A percentile compares a stretch with the other conserved stretches of the same genome.
phyloP scores from a whole-genome alignment of 768 basidiomycete species.

The Tricholoma sp. region DNA sequence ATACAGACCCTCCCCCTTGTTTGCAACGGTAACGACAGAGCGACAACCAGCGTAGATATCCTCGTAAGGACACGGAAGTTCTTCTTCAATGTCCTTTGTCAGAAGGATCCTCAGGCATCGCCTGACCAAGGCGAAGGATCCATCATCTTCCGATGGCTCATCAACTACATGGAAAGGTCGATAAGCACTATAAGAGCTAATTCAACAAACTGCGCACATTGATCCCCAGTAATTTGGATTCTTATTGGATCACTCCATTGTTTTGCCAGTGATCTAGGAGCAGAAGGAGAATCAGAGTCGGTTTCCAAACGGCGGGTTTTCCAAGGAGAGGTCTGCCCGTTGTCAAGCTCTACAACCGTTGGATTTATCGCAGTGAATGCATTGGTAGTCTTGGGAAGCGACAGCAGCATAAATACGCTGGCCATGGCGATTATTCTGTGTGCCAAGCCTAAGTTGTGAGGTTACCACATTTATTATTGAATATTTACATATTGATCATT shows the following conservation, averaged over 20 bases:
- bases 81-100: constrained; percentile 25
- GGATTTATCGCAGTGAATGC: constrained; percentile 41
- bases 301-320: constrained; percentile 64
- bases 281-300: constrained; percentile 66
- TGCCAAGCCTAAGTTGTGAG: no score
- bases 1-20: constrained; percentile 56
- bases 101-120: constrained; percentile 37
- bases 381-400: constrained; percentile 46
- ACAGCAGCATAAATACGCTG: constrained; percentile 34
- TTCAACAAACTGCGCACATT: constrained; percentile 22
- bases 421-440: no score
- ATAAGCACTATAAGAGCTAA: not conserved
- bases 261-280: constrained; percentile 42
- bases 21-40: constrained; percentile 44
- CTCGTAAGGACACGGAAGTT: constrained; percentile 48
- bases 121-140: constrained; percentile 26
- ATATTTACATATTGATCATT: not conserved
- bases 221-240: constrained; percentile 45
- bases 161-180: constrained; percentile 10
- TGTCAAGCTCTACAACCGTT: constrained; percentile 24
- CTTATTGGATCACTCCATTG: constrained; percentile 32
- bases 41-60: constrained; percentile 53
- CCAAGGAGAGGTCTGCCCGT: constrained; percentile 55
- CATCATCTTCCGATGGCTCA: constrained; percentile 17
- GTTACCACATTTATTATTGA: no score